A percentile compares a stretch with the other conserved stretches of the same genome.
Conservation (phyloP, 352 stramenopile genomes). For the Phytophthora capsici region DNA sequence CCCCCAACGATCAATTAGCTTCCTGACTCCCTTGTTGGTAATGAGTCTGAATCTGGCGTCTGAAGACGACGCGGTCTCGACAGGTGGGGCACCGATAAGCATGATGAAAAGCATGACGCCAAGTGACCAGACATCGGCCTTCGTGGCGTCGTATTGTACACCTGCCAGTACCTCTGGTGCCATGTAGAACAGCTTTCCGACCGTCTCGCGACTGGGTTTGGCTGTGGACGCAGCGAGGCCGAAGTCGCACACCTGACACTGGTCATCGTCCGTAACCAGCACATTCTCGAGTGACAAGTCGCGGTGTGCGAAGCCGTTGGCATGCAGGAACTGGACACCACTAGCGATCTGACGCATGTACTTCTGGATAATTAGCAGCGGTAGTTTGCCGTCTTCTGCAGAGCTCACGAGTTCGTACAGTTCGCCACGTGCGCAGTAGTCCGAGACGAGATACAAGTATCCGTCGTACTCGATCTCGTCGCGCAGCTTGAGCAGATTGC, state of each 20-base stretch:
- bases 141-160: slow-evolving; percentile 70
- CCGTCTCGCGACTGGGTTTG: slow-evolving; percentile 53
- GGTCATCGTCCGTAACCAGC: slow-evolving; percentile 72
- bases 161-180: slow-evolving; percentile 78
- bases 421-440: slow-evolving; percentile 75
- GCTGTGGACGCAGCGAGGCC: slow-evolving; percentile 65
- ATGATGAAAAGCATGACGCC: slow-evolving; percentile 90
- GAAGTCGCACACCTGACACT: slow-evolving; percentile 86
- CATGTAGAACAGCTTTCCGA: slow-evolving; percentile 91
- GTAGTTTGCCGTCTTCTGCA: slow-evolving; percentile 57
- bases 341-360: slow-evolving; percentile 76
- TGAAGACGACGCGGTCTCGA: slow-evolving; percentile 60
- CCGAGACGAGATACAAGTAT: slow-evolving; percentile 82
- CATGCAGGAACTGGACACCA: slow-evolving; percentile 80
- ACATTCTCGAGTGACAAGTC: slow-evolving; percentile 89
- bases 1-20: slow-evolving; percentile 73
- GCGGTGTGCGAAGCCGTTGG: slow-evolving; percentile 78
- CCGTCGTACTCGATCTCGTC: slow-evolving; percentile 84
- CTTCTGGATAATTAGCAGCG: slow-evolving; percentile 39
- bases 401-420: slow-evolving; percentile 83
- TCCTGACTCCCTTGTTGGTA: slow-evolving; percentile 56
- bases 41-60: slow-evolving; percentile 78
- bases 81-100: slow-evolving; percentile 68
- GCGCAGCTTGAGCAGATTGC: slow-evolving; percentile 68
- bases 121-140: slow-evolving; percentile 86